Conservation (phyloP, 2,329 filamentous ascomycete species). For the Microcera coccophila region DNA sequence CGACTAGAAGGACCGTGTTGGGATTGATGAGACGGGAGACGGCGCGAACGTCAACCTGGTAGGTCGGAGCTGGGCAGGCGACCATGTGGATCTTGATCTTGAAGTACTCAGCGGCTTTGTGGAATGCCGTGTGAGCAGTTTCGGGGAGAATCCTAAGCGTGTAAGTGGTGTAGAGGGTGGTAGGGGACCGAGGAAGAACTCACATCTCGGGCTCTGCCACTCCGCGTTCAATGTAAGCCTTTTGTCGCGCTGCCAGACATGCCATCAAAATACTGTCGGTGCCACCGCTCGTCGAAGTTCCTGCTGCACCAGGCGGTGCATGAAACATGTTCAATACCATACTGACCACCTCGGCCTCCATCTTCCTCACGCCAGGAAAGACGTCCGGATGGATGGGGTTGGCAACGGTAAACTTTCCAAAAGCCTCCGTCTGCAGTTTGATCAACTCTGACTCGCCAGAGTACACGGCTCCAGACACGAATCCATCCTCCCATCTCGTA, state of each 20-base stretch:
- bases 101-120: constrained; percentile 93
- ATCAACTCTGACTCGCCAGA: constrained; percentile 83
- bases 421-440: constrained; percentile 85
- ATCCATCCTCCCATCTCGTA: constrained; percentile 93
- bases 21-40: constrained; percentile 85
- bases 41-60: constrained; percentile 76
- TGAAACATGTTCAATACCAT: constrained; percentile 93
- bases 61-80: constrained; percentile 74
- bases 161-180: constrained; percentile 8
- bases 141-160: constrained; percentile 76
- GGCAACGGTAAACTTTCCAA: constrained; percentile 87
- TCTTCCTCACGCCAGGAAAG: constrained; percentile 95
- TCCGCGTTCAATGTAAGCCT: constrained; percentile 78
- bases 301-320: constrained; percentile 77
- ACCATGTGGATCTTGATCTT: constrained; percentile 93
- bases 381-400: constrained; percentile 98
- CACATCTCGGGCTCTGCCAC: constrained; percentile 94
- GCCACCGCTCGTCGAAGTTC: constrained; percentile 86
- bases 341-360: constrained; percentile 96
- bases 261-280: constrained; percentile 98
- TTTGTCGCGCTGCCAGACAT: constrained; percentile 83
- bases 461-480: constrained; percentile 92
- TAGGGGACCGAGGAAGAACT: constrained; percentile 27
- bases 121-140: constrained; percentile 93
- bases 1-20: constrained; percentile 91